These are phyloP conservation scores for Phytophthora cryptogea DNA, from an alignment of 352 stramenopile species.

Conservation along the genomic window DNA sequence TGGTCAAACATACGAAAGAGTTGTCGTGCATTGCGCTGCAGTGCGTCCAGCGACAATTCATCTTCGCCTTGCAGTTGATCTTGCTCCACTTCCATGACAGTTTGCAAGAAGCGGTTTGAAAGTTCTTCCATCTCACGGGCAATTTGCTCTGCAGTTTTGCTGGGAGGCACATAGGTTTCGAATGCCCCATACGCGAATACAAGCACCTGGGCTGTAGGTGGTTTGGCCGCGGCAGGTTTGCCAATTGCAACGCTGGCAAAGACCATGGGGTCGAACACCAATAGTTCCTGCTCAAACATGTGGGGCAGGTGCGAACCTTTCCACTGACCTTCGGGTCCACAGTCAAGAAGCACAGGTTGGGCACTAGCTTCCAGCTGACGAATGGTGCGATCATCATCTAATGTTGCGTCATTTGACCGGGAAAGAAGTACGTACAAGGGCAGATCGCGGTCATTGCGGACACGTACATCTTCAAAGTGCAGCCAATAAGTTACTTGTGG, in stretches of 20 bases:
- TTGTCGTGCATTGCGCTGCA: slow-evolving; percentile 59
- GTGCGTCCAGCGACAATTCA: slow-evolving; percentile 43
- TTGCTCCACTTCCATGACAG: slow-evolving; percentile 57
- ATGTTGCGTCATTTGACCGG: slow-evolving; percentile 13
- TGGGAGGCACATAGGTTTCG: slow-evolving; percentile 54
- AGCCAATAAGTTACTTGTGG: slow-evolving; percentile 44
- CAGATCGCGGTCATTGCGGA: slow-evolving; percentile 64
- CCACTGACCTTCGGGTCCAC: slow-evolving; percentile 67
- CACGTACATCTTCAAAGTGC: slow-evolving; percentile 53
- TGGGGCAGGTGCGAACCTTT: slow-evolving; percentile 48
- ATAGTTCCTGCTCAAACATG: slow-evolving; percentile 62
- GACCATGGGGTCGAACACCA: slow-evolving; percentile 56
- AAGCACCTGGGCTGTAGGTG: slow-evolving; percentile 48
- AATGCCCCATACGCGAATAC: slow-evolving; percentile 66
- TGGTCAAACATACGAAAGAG: slow-evolving; percentile 77
- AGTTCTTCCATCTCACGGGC: slow-evolving; percentile 54
- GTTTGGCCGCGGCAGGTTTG: slow-evolving; percentile 63
- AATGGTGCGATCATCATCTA: slow-evolving; percentile 39
- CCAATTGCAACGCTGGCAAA: slow-evolving; percentile 59
- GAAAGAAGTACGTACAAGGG: slow-evolving; percentile 68
- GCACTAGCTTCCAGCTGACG: slow-evolving; percentile 44
- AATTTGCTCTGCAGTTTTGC: slow-evolving; percentile 52
- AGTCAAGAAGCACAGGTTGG: slow-evolving; percentile 59
- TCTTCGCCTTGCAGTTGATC: slow-evolving; percentile 36
- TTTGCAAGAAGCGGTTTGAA: slow-evolving; percentile 44